These are phyloP conservation scores for Alisma plantagoaquatica DNA, from an alignment of 106 monocot genomes.

Conservation along the genomic window DNA sequence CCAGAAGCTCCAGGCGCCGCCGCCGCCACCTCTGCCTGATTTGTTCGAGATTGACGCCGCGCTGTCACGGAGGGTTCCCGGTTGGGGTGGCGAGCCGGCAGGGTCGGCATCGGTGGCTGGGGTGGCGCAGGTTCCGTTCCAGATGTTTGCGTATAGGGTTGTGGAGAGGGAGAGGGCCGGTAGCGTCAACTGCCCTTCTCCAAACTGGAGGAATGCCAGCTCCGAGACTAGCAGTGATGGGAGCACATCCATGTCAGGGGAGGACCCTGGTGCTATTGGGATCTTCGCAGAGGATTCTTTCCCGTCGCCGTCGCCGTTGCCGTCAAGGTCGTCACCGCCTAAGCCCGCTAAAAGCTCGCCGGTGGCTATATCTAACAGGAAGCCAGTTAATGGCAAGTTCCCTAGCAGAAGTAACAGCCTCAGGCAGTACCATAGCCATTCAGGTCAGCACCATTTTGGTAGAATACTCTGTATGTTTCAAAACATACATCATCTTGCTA, in stretches of 20 bases:
- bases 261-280: neutral
- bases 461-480: too few species aligned
- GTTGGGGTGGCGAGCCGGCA: conserved; percentile 27
- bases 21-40: conserved; percentile 24
- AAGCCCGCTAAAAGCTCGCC: too few species aligned
- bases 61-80: conserved; percentile 21
- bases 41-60: conserved; percentile 50
- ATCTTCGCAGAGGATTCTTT: conserved; percentile 5
- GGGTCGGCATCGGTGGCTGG: conserved; percentile 1
- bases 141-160: conserved; percentile 47
- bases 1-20: conserved; percentile 24
- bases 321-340: conserved; percentile 8
- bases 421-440: too few species aligned
- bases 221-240: conserved; percentile 23
- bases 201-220: too few species aligned
- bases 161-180: conserved; percentile 41
- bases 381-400: too few species aligned
- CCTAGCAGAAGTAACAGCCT: too few species aligned
- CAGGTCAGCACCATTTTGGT: too few species aligned
- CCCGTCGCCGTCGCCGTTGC: neutral
- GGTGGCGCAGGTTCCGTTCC: conserved; percentile 21
- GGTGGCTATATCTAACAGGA: too few species aligned
- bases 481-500: too few species aligned
- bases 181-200: too few species aligned
- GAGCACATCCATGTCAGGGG: too few species aligned